Evolutionary conservation across 768 basidiomycete species (phyloP).

Genomic region (Auricularia sp.): DNA sequence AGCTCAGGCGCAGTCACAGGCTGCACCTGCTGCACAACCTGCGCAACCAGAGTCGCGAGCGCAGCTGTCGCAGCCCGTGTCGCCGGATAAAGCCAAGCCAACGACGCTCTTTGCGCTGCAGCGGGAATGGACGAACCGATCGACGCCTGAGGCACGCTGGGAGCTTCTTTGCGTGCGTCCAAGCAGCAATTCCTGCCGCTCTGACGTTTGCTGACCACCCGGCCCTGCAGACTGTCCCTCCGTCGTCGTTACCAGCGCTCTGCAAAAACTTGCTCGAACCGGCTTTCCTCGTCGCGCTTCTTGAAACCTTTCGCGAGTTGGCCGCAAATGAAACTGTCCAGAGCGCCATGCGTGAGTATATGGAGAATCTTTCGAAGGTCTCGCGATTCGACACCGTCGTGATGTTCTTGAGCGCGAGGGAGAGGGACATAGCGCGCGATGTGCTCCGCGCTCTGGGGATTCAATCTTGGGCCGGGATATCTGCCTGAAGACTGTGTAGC

Average conservation of each 20-base stretch:
- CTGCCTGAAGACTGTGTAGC: too few relatives aligned
- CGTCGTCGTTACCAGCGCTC: slow-evolving; percentile 44
- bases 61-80: slow-evolving; percentile 5
- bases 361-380: slow-evolving; percentile 43
- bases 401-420: slow-evolving; percentile 48
- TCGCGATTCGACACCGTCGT: slow-evolving; percentile 54
- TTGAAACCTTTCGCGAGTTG: slow-evolving; percentile 35
- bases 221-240: slow-evolving; percentile 40
- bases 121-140: slow-evolving; percentile 42
- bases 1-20: slow-evolving; percentile 9
- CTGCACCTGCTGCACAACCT: slow-evolving; percentile 5
- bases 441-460: neutral
- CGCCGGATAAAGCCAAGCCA: slow-evolving; percentile 1
- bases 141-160: slow-evolving; percentile 40
- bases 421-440: slow-evolving; percentile 25
- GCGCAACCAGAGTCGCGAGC: neutral
- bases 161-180: slow-evolving; percentile 44
- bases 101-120: slow-evolving; percentile 52
- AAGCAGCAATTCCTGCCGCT: neutral
- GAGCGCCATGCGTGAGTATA: slow-evolving; percentile 31
- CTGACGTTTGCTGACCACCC: neutral
- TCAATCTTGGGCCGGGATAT: neutral
- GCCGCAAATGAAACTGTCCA: slow-evolving; percentile 11
- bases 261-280: slow-evolving; percentile 68
- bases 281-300: slow-evolving; percentile 43